These are phyloP conservation scores for Firmiana major DNA, from an alignment of 345 rosid genomes.

Conservation along the genomic window DNA sequence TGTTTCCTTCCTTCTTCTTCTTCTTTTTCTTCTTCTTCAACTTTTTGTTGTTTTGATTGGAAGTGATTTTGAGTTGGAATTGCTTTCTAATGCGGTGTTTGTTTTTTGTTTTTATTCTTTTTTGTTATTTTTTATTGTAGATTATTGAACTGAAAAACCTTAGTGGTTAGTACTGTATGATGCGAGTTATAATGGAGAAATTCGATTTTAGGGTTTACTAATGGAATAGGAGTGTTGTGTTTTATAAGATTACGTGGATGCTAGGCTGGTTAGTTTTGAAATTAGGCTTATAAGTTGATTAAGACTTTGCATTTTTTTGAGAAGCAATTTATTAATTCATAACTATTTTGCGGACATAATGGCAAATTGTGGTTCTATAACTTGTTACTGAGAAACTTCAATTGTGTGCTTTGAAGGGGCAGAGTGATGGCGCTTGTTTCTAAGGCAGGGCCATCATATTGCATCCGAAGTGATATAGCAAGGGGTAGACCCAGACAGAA, in stretches of 20 bases:
- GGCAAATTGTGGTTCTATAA: neutral
- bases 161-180: neutral
- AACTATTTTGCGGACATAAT: neutral
- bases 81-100: neutral
- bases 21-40: neutral
- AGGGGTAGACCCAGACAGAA: conserved; percentile 27
- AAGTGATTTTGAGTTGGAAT: neutral
- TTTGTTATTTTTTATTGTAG: neutral
- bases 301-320: neutral
- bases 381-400: conserved; percentile 1
- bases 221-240: neutral
- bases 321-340: neutral
- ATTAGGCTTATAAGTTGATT: neutral
- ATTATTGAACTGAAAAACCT: neutral
- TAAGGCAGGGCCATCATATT: conserved; percentile 42
- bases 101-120: neutral
- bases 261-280: neutral
- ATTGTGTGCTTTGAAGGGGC: conserved; percentile 24
- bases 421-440: conserved; percentile 57
- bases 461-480: conserved; percentile 31
- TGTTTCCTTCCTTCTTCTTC: neutral
- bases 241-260: neutral
- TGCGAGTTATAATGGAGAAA: neutral
- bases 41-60: neutral
- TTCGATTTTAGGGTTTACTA: neutral